Evolutionary conservation across 352 stramenopile genomes (phyloP), one percentile per base, ranked within the genome.

Genomic region (Phytophthora sp.): DNA sequence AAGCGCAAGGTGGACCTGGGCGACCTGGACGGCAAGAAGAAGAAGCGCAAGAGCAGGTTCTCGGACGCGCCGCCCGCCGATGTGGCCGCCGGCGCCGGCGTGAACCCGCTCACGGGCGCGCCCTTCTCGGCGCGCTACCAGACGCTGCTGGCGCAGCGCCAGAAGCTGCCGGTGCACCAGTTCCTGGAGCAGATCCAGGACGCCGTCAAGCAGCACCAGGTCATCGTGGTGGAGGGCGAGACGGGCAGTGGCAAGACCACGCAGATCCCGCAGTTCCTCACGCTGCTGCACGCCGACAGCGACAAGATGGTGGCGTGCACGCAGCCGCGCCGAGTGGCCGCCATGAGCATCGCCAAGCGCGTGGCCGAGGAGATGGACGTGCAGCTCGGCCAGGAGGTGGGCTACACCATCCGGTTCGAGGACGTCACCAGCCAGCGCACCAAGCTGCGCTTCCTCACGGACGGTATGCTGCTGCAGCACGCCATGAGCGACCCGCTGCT

Each of bases 391-490:
- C 72, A 98, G 54, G 90, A 99, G 67, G 98, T 99, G 3, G 98
- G 98, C 15, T 99, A 99, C 74, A 99, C 96, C 10, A 99, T 99
- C 78, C 96, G 98, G 48, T 99, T 99, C 73, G 97, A 99, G 64
- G 97, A 99, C 76, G 80, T 97, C 38, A 98, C 79, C 28, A 79
- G 84, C 71, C 72, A 79, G 18, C 86, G 69, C 20, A 99, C 97
- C 8, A 77, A 88, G 44, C 52, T 95, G 39, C 82, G 83, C 15
- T 95, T 92, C 72, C 68, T 95, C 20, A 95, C 87, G 13, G 87
- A 95, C 38, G 87, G 87, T 77, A 99, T 99, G 95, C 76, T 99
- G 34, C 82, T 99, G 44, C 92, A 98, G 64, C 97, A 99, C 82
- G 91, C 88, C 46, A 97, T 99, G 88, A 97, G 83, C 48, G 98